Evolutionary conservation across 2,329 filamentous ascomycete genomes (phyloP).

Genomic region (Knufia fluminis): DNA sequence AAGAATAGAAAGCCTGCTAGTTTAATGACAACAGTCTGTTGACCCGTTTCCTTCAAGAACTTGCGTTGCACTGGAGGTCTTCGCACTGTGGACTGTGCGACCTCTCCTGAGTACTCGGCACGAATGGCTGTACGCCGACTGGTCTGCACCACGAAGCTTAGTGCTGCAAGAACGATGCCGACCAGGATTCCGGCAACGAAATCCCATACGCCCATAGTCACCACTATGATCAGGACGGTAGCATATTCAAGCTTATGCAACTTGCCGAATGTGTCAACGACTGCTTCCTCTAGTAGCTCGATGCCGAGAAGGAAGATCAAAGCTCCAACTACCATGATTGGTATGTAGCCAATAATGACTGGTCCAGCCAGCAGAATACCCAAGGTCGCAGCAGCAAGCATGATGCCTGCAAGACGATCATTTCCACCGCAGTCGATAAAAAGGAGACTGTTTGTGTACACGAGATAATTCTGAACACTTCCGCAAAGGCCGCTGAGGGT

Average conservation of each 20-base stretch:
- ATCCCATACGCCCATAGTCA: conserved; percentile 94
- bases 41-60: conserved; percentile 75
- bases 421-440: conserved; percentile 91
- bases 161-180: conserved; percentile 82
- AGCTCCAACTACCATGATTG: conserved; percentile 91
- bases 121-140: conserved; percentile 82
- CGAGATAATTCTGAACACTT: conserved; percentile 91
- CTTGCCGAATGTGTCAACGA: conserved; percentile 82
- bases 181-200: conserved; percentile 91
- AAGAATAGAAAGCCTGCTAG: conserved; percentile 96
- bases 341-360: conserved; percentile 82
- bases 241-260: conserved; percentile 79
- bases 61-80: conserved; percentile 81
- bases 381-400: conserved; percentile 72
- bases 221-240: conserved; percentile 76
- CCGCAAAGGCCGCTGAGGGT: conserved; percentile 76
- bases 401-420: conserved; percentile 71
- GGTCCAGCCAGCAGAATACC: conserved; percentile 79
- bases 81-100: conserved; percentile 84
- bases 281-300: conserved; percentile 77
- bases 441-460: conserved; percentile 95
- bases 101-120: conserved; percentile 79
- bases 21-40: conserved; percentile 85
- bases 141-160: conserved; percentile 84
- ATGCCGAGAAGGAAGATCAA: conserved; percentile 93